Base-by-base conservation (phyloP, 768 basidiomycete species). In the Mycena maculata region DNA sequence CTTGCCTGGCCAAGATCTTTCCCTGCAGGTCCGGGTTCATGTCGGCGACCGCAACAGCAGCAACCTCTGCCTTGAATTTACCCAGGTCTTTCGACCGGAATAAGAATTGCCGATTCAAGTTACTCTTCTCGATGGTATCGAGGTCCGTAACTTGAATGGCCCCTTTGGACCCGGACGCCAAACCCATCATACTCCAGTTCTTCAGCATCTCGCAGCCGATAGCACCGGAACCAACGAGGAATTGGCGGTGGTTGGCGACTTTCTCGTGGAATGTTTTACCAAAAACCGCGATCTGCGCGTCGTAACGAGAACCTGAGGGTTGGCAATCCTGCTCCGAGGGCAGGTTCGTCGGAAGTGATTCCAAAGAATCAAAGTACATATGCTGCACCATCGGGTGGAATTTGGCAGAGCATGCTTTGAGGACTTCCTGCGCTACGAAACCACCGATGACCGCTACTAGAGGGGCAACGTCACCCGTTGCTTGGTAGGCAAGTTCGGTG, bases 121-220 rank as follows among this genome's bases (percentile, higher is more conserved):
- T 99, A 73, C 94, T 96, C 87, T 99, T 99, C 84, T 99, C 98
- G 76, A 99, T 99, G 31, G 96, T 98, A 78, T 99, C 98, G 73
- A 99, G 80, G 78, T 99, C 98, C 7, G 98, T 99, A 61, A 99
- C 94, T 73, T 96, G 90, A 62, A 99, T 93, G 56, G 85, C 80
- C 12, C 94, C 98, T 44, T 89, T 84, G 18, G 87, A 83, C 13
- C 94, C 94, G 31, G 91, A 87, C 9, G 88, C 96, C 49, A 99
- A 82, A 67, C 98, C 98, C 86, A 99, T 97, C 95, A 99, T 93
- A 71, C 94, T 93, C 98, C 98, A 99, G 80, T 99, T 99, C 85
- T 99, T 99, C 74, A 99, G 82, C 98, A 99, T 99, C 82, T 99
- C 98, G 76, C 98, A 99, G 22, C 98, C 98, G 76, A 99, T 99